phyloP scores from a whole-genome alignment of 2,329 filamentous ascomycete species.

The Venturia oleaginea region DNA sequence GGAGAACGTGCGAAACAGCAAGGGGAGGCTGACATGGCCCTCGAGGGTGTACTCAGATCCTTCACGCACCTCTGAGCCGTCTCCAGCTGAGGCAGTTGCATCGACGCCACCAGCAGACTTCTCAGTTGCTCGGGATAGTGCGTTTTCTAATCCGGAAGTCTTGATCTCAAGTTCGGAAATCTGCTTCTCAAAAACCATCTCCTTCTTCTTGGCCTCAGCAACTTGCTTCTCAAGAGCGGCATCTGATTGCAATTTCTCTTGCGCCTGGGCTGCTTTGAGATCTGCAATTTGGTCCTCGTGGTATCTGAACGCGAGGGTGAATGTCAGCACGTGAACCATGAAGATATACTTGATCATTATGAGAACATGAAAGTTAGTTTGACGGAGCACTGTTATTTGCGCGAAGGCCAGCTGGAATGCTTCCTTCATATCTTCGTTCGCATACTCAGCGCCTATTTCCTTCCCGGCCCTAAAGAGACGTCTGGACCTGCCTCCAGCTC shows the following conservation, averaged over 20 bases:
- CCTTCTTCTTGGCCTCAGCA: neutral
- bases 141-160: neutral
- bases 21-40: constrained; percentile 5
- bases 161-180: neutral
- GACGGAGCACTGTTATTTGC: too few species aligned
- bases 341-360: neutral
- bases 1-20: neutral
- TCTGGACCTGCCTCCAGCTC: neutral
- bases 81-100: neutral
- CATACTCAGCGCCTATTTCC: neutral
- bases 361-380: too few species aligned
- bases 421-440: neutral
- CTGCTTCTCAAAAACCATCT: neutral
- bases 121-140: neutral
- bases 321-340: neutral
- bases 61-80: constrained; percentile 5
- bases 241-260: neutral
- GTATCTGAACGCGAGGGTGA: neutral
- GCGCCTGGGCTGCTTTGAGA: neutral
- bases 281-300: neutral
- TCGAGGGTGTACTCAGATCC: constrained; percentile 5
- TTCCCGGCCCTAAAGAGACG: neutral
- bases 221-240: neutral
- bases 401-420: neutral
- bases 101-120: neutral